Conservation (phyloP, 768 basidiomycete genomes). For the Suillus variegatus region DNA sequence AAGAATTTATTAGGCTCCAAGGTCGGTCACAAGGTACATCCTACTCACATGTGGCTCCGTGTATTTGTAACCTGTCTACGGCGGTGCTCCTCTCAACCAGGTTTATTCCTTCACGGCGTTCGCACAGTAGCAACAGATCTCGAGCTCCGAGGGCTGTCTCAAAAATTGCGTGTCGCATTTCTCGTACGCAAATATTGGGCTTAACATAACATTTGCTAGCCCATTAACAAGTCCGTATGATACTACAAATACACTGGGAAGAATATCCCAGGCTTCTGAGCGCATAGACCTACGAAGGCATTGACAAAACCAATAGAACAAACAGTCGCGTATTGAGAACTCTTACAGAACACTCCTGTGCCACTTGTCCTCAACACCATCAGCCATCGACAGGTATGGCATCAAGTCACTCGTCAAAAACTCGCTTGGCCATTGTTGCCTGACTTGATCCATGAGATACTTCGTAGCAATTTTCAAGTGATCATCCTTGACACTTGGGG, state of each 20-base stretch:
- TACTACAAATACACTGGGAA: conserved; percentile 2
- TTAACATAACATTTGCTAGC: neutral
- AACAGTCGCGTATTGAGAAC: neutral
- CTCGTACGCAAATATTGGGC: neutral
- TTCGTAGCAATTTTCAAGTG: conserved; percentile 73
- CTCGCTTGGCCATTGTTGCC: conserved; percentile 86
- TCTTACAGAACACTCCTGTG: conserved; percentile 45
- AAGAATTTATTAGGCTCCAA: conserved; percentile 48
- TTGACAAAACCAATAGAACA: neutral
- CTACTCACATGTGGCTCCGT: neutral
- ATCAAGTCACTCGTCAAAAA: conserved; percentile 96
- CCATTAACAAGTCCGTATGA: neutral
- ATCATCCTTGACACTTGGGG: conserved; percentile 64
- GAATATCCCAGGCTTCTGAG: neutral
- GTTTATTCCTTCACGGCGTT: conserved; percentile 66
- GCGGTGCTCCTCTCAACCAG: conserved; percentile 32
- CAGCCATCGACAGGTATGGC: conserved; percentile 74
- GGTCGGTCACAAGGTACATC: conserved; percentile 64
- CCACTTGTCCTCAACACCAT: conserved; percentile 70
- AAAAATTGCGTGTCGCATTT: neutral
- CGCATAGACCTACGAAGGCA: neutral
- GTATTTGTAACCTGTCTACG: neutral
- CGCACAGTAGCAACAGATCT: conserved; percentile 28
- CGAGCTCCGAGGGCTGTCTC: too few relatives aligned
- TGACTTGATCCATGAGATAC: conserved; percentile 82